Evolutionary conservation across 192 early-diverging fungal species (phyloP), one percentile per base, ranked within the genome.

Genomic region (Coemansia sp.): DNA sequence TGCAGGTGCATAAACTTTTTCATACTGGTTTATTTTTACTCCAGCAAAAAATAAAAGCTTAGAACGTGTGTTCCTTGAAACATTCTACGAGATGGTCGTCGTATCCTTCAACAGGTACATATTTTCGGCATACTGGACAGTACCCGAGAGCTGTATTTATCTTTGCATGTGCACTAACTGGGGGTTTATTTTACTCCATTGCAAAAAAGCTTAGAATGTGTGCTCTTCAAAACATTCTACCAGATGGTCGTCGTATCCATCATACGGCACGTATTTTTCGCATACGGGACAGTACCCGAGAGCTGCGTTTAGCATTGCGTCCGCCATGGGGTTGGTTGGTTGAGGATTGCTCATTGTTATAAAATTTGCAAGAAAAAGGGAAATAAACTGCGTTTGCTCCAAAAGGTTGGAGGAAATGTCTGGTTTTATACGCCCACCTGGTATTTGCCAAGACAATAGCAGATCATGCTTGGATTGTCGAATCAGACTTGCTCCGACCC

Each of bases 401-500:
- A 14, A 41, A 3, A 5, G 3, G 8, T 41, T 41, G 39, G 39
- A 41, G 39, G 39, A 14, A 41, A 41, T 41, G 39, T 14, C 8
- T 41, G 39, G 39, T 27, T 27, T 27, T 31, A 31, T 31, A 31
- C 29, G 29, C 4, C 29, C 29, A 21, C 6, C 4, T 27, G 27
- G 27, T 27, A 0, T 6, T 31, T 6, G 29, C 29, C 29, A 31
- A 31, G 29, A 5, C 29, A 31, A 31, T 7, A 31, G 29, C 29
- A 31, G 29, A 31, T 31, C 29, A 31, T 6, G 29, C 29, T 6
- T 31, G 29, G 29, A n/a, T 43, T 8, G 14, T 26, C 53, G 11
- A 25, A 5, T 53, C 11, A 0, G 38, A n/a, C 43, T 68, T 71
- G 35, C 58, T 72, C 57, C 65, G 62, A 62, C 69, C 70, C 67